These are phyloP conservation scores for Lactarius vividus DNA, from an alignment of 768 basidiomycete species.

Conservation along the genomic window DNA sequence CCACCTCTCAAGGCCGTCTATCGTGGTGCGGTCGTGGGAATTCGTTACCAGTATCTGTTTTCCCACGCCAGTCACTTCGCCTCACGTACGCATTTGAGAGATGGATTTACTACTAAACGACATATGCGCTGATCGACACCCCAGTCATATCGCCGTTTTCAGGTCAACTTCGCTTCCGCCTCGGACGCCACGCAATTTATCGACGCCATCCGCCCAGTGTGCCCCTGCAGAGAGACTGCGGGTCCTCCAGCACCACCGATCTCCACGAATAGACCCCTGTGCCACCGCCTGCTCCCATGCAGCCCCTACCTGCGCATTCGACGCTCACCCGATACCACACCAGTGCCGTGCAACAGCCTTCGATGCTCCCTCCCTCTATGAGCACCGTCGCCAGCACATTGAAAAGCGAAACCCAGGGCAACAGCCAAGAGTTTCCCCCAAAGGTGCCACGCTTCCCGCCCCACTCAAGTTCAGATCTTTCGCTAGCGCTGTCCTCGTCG, in stretches of 20 bases:
- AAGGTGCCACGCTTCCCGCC: not conserved
- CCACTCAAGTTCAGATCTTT: conserved; percentile 16
- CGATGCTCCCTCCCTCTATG: conserved; percentile 4
- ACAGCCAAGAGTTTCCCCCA: not conserved
- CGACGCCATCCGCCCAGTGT: conserved; percentile 59
- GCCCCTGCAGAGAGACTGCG: conserved; percentile 69
- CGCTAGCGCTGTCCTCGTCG: conserved; percentile 9
- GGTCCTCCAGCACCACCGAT: conserved; percentile 30
- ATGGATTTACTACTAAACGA: not conserved
- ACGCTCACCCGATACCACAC: conserved; percentile 4
- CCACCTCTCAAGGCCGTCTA: conserved; percentile 81
- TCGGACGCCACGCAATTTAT: conserved; percentile 55
- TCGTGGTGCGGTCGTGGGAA: conserved; percentile 67
- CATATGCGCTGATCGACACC: conserved; percentile 9
- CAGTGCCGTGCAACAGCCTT: conserved; percentile 1
- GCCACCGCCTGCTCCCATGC: conserved; percentile 15
- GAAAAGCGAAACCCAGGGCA: not conserved
- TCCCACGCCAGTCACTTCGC: conserved; percentile 30
- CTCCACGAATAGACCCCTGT: conserved; percentile 27
- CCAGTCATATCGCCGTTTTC: conserved; percentile 74
- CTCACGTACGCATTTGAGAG: conserved; percentile 4
- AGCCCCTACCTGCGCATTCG: not conserved
- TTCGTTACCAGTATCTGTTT: conserved; percentile 65
- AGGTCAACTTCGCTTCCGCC: conserved; percentile 61
- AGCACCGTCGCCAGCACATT: not conserved